Conservation (phyloP, 2,329 filamentous ascomycete genomes). For the Trichophyton mentagrophytes region DNA sequence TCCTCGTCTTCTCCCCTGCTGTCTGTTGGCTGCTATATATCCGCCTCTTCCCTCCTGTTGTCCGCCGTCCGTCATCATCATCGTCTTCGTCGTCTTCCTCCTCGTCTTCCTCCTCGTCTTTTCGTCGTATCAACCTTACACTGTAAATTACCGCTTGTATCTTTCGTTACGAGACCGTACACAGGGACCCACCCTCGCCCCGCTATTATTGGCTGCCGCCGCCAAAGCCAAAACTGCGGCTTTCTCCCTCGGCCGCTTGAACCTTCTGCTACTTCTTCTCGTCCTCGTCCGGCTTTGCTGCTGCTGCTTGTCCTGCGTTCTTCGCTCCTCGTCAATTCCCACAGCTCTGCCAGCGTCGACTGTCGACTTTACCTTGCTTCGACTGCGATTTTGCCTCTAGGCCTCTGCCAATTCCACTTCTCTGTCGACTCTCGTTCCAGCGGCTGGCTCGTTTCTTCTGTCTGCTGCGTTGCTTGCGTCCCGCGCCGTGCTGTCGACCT, state of each 20-base stretch:
- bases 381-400: too few species aligned
- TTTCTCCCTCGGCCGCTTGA: neutral
- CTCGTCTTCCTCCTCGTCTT: too few species aligned
- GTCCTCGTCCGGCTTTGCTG: slow-evolving; percentile 5
- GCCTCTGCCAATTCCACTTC: neutral
- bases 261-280: slow-evolving; percentile 7
- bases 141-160: neutral
- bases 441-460: neutral
- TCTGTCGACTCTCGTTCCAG: slow-evolving; percentile 1
- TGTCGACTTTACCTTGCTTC: neutral
- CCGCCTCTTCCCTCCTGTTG: too few species aligned
- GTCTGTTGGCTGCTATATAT: too few species aligned
- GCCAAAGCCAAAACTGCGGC: neutral
- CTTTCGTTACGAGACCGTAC: neutral
- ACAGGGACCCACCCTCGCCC: neutral
- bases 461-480: neutral
- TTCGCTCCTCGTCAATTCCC: neutral
- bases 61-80: too few species aligned
- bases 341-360: neutral
- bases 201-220: neutral
- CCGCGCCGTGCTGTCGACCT: neutral
- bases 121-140: neutral
- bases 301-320: neutral
- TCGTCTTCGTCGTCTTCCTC: too few species aligned
- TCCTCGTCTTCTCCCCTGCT: too few species aligned